Percentiles rank a stretch among this genome's conserved stretches.
Evolutionary conservation across 1,139 yeast species (phyloP).

Genomic region (Pichia sp.): DNA sequence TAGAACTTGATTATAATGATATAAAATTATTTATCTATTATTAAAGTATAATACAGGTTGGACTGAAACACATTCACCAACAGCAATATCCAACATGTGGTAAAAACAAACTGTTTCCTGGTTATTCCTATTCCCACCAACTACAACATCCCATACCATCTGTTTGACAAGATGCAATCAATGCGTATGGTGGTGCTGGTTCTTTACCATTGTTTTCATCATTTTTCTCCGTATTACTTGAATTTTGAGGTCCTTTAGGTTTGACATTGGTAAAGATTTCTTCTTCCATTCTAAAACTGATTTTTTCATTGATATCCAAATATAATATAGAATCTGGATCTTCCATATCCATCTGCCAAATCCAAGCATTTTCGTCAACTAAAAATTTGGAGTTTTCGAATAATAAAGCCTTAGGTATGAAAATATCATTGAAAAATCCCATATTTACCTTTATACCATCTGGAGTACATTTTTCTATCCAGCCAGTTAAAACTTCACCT

Average conservation of each 20-base stretch:
- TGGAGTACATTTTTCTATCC: conserved; percentile 80
- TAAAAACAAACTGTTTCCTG: neutral
- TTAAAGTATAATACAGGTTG: too few species aligned
- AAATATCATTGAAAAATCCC: conserved; percentile 88
- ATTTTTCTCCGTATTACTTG: conserved; percentile 5
- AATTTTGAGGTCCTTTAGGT: conserved; percentile 49
- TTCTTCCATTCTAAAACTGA: conserved; percentile 84
- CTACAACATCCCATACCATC: conserved; percentile 95
- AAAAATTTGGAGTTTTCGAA: conserved; percentile 73
- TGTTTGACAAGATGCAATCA: conserved; percentile 86
- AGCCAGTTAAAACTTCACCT: conserved; percentile 91
- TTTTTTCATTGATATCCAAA: conserved; percentile 83
- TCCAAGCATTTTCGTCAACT: conserved; percentile 85
- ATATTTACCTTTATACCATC: conserved; percentile 80
- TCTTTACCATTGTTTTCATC: conserved; percentile 18
- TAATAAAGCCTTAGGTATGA: conserved; percentile 71
- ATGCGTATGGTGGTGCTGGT: conserved; percentile 64
- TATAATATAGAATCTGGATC: conserved; percentile 44
- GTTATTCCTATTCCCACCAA: conserved; percentile 72
- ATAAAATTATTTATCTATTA: too few species aligned
- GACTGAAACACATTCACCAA: too few species aligned
- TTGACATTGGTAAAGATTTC: conserved; percentile 77
- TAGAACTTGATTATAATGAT: too few species aligned
- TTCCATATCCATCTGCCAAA: conserved; percentile 77
- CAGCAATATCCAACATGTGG: too few species aligned